Evolutionary conservation across 768 basidiomycete genomes (phyloP).

Genomic region (Candolleomyces efflorescens): DNA sequence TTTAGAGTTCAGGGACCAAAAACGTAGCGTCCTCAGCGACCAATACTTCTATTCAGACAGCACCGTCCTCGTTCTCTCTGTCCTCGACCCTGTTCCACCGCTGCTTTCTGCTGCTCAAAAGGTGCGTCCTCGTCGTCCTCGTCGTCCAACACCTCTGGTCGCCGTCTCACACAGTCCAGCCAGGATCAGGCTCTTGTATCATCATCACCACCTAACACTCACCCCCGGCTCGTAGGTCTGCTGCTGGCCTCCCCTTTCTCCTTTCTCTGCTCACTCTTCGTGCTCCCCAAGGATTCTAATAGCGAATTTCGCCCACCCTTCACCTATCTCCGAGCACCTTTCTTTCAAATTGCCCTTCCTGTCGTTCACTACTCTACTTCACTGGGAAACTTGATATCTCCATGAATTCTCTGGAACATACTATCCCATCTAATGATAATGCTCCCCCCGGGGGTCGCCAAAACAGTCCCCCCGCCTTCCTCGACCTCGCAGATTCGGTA

Average conservation of each 20-base stretch:
- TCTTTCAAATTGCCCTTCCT: slow-evolving; percentile 34
- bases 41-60: slow-evolving; percentile 38
- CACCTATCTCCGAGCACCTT: slow-evolving; percentile 6
- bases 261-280: slow-evolving; percentile 15
- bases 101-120: slow-evolving; percentile 3
- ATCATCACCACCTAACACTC: slow-evolving; percentile 79
- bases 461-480: slow-evolving; percentile 87
- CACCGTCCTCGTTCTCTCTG: slow-evolving; percentile 1
- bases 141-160: neutral
- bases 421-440: slow-evolving; percentile 73
- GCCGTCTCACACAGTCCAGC: slow-evolving; percentile 10
- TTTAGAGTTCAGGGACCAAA: slow-evolving; percentile 43
- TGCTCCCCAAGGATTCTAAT: slow-evolving; percentile 43
- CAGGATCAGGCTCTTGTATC: slow-evolving; percentile 68
- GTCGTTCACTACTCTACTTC: slow-evolving; percentile 54
- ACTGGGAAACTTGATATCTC: slow-evolving; percentile 40
- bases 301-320: slow-evolving; percentile 4
- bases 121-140: neutral
- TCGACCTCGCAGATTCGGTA: slow-evolving; percentile 92
- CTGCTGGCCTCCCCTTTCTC: slow-evolving; percentile 20
- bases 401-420: slow-evolving; percentile 73
- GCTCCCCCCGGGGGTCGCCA: slow-evolving; percentile 66
- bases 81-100: slow-evolving; percentile 8
- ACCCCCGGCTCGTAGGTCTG: slow-evolving; percentile 64
- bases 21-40: slow-evolving; percentile 34